These are phyloP conservation scores for Annona squamosa DNA, from an alignment of 164 flowering plant genomes.

Conservation along the genomic window DNA sequence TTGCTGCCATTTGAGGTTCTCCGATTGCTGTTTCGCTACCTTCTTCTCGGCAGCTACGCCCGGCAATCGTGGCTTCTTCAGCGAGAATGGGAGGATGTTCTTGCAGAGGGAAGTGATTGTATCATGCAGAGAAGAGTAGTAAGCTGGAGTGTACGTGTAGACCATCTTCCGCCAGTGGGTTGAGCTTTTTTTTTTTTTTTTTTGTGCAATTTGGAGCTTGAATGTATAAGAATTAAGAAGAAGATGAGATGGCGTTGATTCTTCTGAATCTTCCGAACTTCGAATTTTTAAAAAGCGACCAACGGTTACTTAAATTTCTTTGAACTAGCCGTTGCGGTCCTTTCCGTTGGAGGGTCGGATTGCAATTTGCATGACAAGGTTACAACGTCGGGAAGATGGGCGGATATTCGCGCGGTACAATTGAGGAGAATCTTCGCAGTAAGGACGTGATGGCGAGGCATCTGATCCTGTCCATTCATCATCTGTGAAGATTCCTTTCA, in stretches of 20 bases:
- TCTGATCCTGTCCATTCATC: background rate
- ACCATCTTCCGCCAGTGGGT: slow-evolving; percentile 19
- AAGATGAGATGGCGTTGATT: background rate
- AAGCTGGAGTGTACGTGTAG: slow-evolving; percentile 72
- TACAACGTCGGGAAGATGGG: background rate
- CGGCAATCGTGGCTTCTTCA: slow-evolving; percentile 57
- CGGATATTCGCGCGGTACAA: background rate
- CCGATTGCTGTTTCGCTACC: slow-evolving; percentile 69
- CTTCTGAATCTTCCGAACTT: background rate
- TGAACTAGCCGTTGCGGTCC: slow-evolving; percentile 25
- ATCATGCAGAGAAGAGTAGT: slow-evolving; percentile 82
- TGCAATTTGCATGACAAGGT: background rate
- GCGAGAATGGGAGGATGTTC: slow-evolving; percentile 68
- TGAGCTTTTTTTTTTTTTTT: background rate
- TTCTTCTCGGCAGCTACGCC: slow-evolving; percentile 42
- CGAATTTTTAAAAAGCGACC: background rate
- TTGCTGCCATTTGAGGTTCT: slow-evolving; percentile 97
- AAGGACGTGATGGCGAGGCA: background rate
- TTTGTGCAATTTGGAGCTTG: background rate
- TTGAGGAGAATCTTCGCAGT: background rate
- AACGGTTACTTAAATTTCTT: slow-evolving; percentile 16
- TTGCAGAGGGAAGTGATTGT: slow-evolving; percentile 83
- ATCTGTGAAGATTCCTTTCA: background rate
- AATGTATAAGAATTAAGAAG: background rate
- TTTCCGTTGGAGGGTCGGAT: background rate